A percentile compares a stretch with the other conserved stretches of the same genome.
These are phyloP conservation scores for Fragaria nilgerrensis DNA, from an alignment of 306 rosid genomes.

Conservation along the genomic window DNA sequence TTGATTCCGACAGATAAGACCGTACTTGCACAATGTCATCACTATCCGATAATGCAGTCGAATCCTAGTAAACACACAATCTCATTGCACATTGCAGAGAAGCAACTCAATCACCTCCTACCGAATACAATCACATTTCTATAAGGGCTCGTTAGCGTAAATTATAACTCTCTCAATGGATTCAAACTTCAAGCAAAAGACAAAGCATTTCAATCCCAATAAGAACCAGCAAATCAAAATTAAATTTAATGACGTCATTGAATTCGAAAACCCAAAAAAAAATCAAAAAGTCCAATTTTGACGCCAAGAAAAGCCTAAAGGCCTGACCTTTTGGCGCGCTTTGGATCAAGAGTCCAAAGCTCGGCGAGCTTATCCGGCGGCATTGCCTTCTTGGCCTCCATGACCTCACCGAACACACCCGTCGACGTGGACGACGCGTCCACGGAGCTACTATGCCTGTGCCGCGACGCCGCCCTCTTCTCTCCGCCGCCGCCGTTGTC, in stretches of 20 bases:
- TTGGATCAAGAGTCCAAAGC: slow-evolving; percentile 95
- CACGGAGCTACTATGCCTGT: slow-evolving; percentile 78
- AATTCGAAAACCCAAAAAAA: background rate
- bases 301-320: background rate
- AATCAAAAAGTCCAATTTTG: background rate
- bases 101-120: background rate
- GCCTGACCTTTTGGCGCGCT: slow-evolving; percentile 92
- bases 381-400: slow-evolving; percentile 99
- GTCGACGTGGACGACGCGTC: slow-evolving; percentile 70
- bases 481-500: slow-evolving; percentile 44
- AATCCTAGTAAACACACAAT: background rate
- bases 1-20: background rate
- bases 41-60: background rate
- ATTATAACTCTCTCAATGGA: background rate
- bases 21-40: background rate
- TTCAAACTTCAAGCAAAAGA: background rate
- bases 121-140: too few relatives aligned
- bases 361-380: slow-evolving; percentile 99
- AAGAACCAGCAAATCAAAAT: too few relatives aligned
- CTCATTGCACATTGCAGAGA: background rate
- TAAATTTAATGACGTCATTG: too few relatives aligned
- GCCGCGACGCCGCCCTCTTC: slow-evolving; percentile 57
- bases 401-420: slow-evolving; percentile 74
- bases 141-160: too few relatives aligned
- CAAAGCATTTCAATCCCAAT: background rate